Evolutionary conservation across 768 basidiomycete genomes (phyloP).

Genomic region (Scleroderma citrinum): DNA sequence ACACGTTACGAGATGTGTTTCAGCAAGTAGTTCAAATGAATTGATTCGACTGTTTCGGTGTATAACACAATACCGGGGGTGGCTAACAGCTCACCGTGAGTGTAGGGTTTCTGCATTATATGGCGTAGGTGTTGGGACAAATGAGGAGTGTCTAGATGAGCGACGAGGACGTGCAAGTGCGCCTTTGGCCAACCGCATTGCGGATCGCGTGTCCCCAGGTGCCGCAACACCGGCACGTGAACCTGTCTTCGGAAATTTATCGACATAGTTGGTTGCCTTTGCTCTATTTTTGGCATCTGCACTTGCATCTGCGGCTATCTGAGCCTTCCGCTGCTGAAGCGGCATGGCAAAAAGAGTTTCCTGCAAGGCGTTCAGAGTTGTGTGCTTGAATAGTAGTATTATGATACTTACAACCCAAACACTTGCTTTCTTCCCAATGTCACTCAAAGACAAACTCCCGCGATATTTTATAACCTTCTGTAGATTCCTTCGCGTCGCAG

Average conservation of each 20-base stretch:
- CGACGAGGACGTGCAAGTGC: slow-evolving; percentile 34
- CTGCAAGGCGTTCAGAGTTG: slow-evolving; percentile 31
- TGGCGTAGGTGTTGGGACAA: slow-evolving; percentile 6
- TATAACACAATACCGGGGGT: slow-evolving; percentile 2
- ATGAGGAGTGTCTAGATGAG: slow-evolving; percentile 10
- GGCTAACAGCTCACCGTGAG: slow-evolving; percentile 10
- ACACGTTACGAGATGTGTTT: not conserved
- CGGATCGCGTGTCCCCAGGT: slow-evolving; percentile 53
- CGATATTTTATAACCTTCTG: slow-evolving; percentile 67
- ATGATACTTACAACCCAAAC: slow-evolving; percentile 56
- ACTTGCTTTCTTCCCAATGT: slow-evolving; percentile 51
- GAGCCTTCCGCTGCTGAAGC: slow-evolving; percentile 40
- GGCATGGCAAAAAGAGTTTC: slow-evolving; percentile 66
- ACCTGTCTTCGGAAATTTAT: slow-evolving; percentile 18
- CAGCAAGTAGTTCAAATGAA: not conserved
- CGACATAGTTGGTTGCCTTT: slow-evolving; percentile 14
- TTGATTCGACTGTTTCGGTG: slow-evolving; percentile 1
- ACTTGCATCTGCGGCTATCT: slow-evolving; percentile 32
- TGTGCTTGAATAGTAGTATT: not conserved
- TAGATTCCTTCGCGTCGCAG: slow-evolving; percentile 68
- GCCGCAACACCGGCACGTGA: slow-evolving; percentile 48
- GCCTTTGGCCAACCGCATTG: slow-evolving; percentile 51
- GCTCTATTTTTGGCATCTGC: slow-evolving; percentile 25
- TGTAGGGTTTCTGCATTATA: slow-evolving; percentile 19
- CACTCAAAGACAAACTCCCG: slow-evolving; percentile 36